phyloP scores from a whole-genome alignment of 1,284 basidiomycete species.

The Gomphus bonarii region DNA sequence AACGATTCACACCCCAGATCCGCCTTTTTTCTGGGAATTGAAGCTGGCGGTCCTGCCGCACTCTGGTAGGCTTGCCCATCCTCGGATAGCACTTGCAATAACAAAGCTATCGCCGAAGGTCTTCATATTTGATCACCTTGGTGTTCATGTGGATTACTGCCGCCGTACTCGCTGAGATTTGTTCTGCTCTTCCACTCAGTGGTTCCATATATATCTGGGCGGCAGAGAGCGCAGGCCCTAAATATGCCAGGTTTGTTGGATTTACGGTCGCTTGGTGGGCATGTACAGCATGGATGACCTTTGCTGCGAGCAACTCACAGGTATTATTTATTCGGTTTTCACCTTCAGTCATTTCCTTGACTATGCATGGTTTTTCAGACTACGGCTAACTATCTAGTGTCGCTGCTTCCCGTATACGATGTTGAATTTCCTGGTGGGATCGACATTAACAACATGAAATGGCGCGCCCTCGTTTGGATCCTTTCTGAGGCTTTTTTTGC shows the following conservation, averaged over 20 bases:
- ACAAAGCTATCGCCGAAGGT: conserved; percentile 35
- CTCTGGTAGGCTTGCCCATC: conserved; percentile 26
- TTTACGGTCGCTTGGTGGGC: conserved; percentile 88
- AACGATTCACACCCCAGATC: conserved; percentile 33
- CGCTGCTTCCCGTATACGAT: conserved; percentile 70
- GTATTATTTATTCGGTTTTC: conserved; percentile 27
- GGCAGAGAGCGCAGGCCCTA: conserved; percentile 77
- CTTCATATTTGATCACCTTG: conserved; percentile 68
- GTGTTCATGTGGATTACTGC: conserved; percentile 81
- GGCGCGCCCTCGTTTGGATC: conserved; percentile 74
- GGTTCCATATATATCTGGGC: conserved; percentile 90
- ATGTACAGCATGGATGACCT: conserved; percentile 85
- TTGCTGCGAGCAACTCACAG: conserved; percentile 74
- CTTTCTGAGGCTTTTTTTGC: conserved; percentile 63
- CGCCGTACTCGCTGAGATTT: conserved; percentile 75
- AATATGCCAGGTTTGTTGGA: conserved; percentile 73
- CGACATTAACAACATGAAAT: conserved; percentile 62
- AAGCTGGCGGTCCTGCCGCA: conserved; percentile 77
- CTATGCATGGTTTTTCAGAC: conserved; percentile 33
- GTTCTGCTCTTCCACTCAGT: conserved; percentile 74
- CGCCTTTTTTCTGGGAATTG: conserved; percentile 68
- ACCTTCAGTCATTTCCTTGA: background rate
- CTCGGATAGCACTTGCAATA: background rate
- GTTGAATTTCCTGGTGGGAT: conserved; percentile 71
- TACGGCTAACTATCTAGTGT: conserved; percentile 77